These are phyloP conservation scores for Russula emetica DNA, from an alignment of 768 basidiomycete species.

Conservation along the genomic window DNA sequence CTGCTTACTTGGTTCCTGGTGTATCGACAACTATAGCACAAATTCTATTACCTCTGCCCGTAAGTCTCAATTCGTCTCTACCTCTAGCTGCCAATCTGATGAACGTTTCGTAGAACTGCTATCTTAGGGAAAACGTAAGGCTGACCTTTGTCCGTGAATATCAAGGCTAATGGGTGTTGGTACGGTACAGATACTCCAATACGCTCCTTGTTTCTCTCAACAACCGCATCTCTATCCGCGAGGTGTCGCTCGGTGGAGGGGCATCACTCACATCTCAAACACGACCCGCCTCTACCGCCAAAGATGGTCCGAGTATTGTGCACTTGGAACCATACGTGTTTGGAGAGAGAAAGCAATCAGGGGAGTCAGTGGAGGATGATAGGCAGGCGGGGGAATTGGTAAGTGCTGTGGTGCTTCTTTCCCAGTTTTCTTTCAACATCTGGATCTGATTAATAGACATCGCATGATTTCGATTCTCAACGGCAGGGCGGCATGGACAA, in stretches of 20 bases:
- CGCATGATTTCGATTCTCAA: background rate
- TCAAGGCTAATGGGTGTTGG: background rate
- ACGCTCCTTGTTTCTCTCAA: conserved; percentile 16
- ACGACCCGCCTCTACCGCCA: no score
- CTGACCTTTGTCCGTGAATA: background rate
- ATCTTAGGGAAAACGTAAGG: conserved; percentile 18
- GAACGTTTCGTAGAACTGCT: background rate
- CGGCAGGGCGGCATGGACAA: background rate
- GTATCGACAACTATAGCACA: conserved; percentile 2
- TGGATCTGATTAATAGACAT: background rate
- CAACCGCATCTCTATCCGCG: conserved; percentile 15
- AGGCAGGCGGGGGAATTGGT: background rate
- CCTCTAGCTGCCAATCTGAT: background rate
- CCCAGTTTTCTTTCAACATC: background rate
- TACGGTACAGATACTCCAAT: conserved; percentile 13
- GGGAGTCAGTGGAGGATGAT: background rate
- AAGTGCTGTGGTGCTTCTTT: background rate
- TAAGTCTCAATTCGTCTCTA: background rate
- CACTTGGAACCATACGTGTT: background rate
- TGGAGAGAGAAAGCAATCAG: background rate
- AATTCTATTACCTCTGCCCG: conserved; percentile 16
- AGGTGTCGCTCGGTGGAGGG: background rate
- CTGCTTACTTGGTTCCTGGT: background rate
- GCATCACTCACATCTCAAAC: background rate
- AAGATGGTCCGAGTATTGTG: no score